Percentiles rank a stretch among this genome's conserved stretches.
phyloP scores from a whole-genome alignment of 371 early-diverging fungal genomes.

The Rhizopus stolonifer region DNA sequence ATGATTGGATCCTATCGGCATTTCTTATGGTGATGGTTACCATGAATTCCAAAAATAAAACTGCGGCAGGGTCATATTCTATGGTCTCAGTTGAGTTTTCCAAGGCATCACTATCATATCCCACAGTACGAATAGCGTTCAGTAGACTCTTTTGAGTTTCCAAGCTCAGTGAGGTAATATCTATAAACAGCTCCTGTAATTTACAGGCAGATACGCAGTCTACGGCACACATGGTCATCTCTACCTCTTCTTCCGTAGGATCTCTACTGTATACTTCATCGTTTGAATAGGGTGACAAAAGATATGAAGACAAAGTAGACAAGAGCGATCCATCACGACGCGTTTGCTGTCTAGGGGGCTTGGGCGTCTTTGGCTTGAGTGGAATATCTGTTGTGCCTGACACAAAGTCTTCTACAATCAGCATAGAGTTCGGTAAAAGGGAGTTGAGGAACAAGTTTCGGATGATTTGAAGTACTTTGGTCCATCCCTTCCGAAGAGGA shows the following conservation, averaged over 20 bases:
- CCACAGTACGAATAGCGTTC: conserved; percentile 50
- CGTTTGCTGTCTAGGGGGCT: conserved; percentile 48
- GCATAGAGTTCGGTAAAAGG: conserved; percentile 60
- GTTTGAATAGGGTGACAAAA: conserved; percentile 67
- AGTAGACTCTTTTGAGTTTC: conserved; percentile 61
- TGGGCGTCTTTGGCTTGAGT: conserved; percentile 57
- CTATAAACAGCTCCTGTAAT: conserved; percentile 71
- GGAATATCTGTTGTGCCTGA: conserved; percentile 70
- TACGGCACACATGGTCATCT: conserved; percentile 66
- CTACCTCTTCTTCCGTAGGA: conserved; percentile 75
- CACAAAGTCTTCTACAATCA: conserved; percentile 75
- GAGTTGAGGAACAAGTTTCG: conserved; percentile 83
- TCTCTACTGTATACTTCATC: conserved; percentile 61
- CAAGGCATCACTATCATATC: conserved; percentile 33
- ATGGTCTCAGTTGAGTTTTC: conserved; percentile 46
- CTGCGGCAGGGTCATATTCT: conserved; percentile 65
- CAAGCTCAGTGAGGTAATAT: conserved; percentile 70
- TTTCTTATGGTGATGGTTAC: conserved; percentile 76
- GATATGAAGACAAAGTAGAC: conserved; percentile 76
- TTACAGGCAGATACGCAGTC: conserved; percentile 74
- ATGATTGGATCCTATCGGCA: conserved; percentile 58
- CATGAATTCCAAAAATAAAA: conserved; percentile 77
- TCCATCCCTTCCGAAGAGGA: conserved; percentile 76
- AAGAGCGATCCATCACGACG: conserved; percentile 71
- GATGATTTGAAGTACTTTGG: conserved; percentile 64